Base-by-base conservation (phyloP, 176 grass and related monocot species). In the Raddia distichophylla region DNA sequence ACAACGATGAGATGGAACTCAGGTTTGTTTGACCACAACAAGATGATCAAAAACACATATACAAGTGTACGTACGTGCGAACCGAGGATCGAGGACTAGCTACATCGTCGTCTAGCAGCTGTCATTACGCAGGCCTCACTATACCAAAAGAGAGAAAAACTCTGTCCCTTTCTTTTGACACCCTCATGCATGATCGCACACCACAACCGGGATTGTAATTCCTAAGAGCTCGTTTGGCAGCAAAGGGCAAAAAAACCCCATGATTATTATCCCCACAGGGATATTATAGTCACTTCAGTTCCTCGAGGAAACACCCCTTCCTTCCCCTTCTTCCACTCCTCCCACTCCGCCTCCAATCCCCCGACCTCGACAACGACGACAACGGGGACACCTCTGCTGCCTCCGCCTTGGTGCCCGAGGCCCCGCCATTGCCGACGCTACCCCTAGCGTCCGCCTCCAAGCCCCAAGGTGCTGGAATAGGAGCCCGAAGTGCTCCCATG, bases 401-500 rank as follows among this genome's bases (percentile, higher is more conserved):
- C 55, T 69, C 62, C 60, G n/a, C n/a, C n/a, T n/a, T n/a, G n/a
- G n/a, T n/a, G n/a, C 42, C 62, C 20, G 17, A 10, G 22, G 55
- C 45, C 15, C 33, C 63, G 63, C 44, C 77, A 27, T 17, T 12
- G n/a, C 83, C 40, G 3, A 69, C 72, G 17, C 81, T 75, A 58
- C 77, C 58, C 55, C 87, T 73, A 8, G 49, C 78, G 62, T 70
- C n/a, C n/a, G n/a, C n/a, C n/a, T n/a, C n/a, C n/a, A n/a, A n/a
- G n/a, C n/a, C n/a, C n/a, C n/a, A n/a, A n/a, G n/a, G n/a, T n/a
- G n/a, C n/a, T n/a, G n/a, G 89, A 97, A 90, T 91, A 97, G 44
- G 94, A 94, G 51, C 94, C 91, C 13, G 94, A 97, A 83, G 87
- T 94, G 75, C 91, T 97, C n/a, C 94, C 90, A 49, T 97, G 94